Evolutionary conservation across 768 basidiomycete species (phyloP), one percentile per base, ranked within the genome.

Genomic region (Agaricus sinodeliciosus): DNA sequence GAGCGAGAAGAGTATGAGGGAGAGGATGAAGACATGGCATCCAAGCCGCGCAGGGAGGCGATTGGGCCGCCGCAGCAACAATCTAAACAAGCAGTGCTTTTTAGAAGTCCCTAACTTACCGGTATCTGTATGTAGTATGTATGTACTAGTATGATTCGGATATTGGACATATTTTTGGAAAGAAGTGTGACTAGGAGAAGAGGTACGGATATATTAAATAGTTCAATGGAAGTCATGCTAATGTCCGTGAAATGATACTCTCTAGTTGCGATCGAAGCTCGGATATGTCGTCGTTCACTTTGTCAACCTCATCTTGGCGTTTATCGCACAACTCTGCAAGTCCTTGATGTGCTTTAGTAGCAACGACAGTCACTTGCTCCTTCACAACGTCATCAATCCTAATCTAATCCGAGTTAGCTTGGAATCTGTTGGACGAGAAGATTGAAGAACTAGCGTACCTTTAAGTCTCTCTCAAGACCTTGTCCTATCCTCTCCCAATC

Each of bases 401-500:
- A 19, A 59, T 61, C 86, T 87, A 41, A 43, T 39, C 28, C 53
- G 18, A 37, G 43, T 44, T 28, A 44, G n/a, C 42, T n/a, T 43
- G 3, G n/a, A 2, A 26, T 27, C 5, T 27, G n/a, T 31, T 16
- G 7, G 16, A 16, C 45, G 47, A 46, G 49, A 57, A 13, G 48
- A 18, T 44, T 43, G 40, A 39, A 53, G 49, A 54, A 34, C 28
- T 15, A 9, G 31, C 37, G 15, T 62, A 84, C 87, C 73, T 75
- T 72, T 18, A 88, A 65, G 65, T 90, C 86, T 42, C 86, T 72
- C 43, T 76, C 72, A 35, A 87, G 69, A 0, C 87, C 84, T 44
- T 81, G 72, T 5, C 79, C 77, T 3, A 87, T 71, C 45, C 87
- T 72, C 16, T 60, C 61, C 73, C 81, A 85, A 62, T 89, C 86